A percentile compares a stretch with the other conserved stretches of the same genome.
Evolutionary conservation across 345 rosid genomes (phyloP).

Genomic region (Clarkia xantiana): DNA sequence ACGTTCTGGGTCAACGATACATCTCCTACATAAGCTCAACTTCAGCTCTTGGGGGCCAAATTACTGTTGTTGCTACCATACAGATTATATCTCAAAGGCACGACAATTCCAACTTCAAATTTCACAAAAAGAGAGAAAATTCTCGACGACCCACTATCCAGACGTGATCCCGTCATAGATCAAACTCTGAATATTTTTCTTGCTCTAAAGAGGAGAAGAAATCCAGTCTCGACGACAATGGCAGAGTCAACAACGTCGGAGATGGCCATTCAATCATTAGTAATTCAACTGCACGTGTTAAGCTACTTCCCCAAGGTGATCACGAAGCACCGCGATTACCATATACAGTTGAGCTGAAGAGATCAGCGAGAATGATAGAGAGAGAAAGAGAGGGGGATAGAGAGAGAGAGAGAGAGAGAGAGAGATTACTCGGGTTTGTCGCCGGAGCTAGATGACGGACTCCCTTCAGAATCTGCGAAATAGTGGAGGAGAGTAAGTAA

Average conservation of each 20-base stretch:
- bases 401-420: conserved; percentile 7
- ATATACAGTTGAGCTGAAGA: conserved; percentile 4
- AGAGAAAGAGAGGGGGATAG: conserved; percentile 4
- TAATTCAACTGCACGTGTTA: not conserved
- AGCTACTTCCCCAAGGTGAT: not conserved
- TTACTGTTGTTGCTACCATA: too few species aligned
- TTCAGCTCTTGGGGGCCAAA: too few species aligned
- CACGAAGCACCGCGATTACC: conserved; percentile 1
- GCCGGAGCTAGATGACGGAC: conserved; percentile 29
- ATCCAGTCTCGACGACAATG: conserved; percentile 3
- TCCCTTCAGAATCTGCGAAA: conserved; percentile 47
- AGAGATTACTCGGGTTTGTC: conserved; percentile 50
- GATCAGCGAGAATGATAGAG: conserved; percentile 5
- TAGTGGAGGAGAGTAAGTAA: conserved; percentile 4
- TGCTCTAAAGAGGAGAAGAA: not conserved
- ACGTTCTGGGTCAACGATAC: too few species aligned
- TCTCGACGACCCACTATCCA: not conserved
- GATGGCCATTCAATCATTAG: conserved; percentile 1
- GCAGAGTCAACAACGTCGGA: conserved; percentile 2
- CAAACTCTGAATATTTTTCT: not conserved
- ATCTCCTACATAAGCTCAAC: too few species aligned
- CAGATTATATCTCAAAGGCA: too few species aligned
- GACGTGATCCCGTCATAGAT: not conserved
- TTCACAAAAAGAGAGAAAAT: conserved; percentile 2
- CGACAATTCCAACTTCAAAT: too few species aligned